phyloP scores from a whole-genome alignment of 2,329 filamentous ascomycete species.

The Hypoxylon sp. region DNA sequence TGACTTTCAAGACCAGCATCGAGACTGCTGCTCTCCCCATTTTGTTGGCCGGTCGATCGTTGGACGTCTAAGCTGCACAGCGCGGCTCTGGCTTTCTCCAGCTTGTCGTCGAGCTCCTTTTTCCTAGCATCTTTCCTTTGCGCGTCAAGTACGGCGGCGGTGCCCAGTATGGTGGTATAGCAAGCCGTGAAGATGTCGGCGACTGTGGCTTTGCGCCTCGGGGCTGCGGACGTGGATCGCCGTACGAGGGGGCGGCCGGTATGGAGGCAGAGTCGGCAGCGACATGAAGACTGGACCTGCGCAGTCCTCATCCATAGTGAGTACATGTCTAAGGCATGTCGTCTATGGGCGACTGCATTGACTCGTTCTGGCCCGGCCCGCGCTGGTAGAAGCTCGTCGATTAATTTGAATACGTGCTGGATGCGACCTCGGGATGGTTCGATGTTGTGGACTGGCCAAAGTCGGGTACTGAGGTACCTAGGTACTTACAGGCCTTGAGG shows the following conservation, averaged over 20 bases:
- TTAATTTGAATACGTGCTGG: slow-evolving; percentile 10
- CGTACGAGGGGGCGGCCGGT: slow-evolving; percentile 57
- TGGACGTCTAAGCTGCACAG: slow-evolving; percentile 51
- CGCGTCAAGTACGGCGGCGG: slow-evolving; percentile 69
- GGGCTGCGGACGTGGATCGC: slow-evolving; percentile 58
- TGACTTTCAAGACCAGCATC: not conserved
- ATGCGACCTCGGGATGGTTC: too few relatives aligned
- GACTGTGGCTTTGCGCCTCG: slow-evolving; percentile 58
- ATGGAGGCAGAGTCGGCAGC: slow-evolving; percentile 68
- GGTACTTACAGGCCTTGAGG: not conserved
- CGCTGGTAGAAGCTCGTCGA: slow-evolving; percentile 4
- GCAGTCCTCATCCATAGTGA: slow-evolving; percentile 72
- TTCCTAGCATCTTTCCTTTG: slow-evolving; percentile 64
- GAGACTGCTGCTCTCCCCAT: not conserved
- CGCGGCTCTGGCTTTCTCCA: slow-evolving; percentile 62
- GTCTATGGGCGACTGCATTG: slow-evolving; percentile 26
- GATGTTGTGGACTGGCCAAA: slow-evolving; percentile 23
- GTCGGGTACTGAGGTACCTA: not conserved
- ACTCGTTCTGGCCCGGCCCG: slow-evolving; percentile 12
- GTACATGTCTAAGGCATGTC: slow-evolving; percentile 64
- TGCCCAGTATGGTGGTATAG: slow-evolving; percentile 73
- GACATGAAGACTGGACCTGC: slow-evolving; percentile 66
- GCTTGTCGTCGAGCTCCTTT: slow-evolving; percentile 66
- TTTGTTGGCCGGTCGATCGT: slow-evolving; percentile 30
- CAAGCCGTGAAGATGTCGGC: slow-evolving; percentile 69